Evolutionary conservation across 306 rosid species (phyloP).

Genomic region (Pueraria montana): DNA sequence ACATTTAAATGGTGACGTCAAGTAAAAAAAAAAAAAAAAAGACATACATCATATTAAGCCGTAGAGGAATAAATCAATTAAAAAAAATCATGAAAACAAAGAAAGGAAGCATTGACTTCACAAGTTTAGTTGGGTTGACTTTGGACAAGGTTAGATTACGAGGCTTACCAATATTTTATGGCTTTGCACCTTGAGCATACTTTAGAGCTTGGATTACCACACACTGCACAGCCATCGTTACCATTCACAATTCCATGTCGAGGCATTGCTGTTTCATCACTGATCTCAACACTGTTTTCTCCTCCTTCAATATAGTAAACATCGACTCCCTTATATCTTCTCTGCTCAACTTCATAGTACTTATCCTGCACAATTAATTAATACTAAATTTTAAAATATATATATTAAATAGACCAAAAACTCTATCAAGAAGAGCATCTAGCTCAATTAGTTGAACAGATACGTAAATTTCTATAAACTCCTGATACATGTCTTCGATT

Average conservation of each 20-base stretch:
- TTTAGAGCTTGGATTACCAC: constrained; percentile 48
- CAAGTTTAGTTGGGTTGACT: constrained; percentile 28
- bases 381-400: background rate
- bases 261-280: constrained; percentile 3
- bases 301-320: constrained; percentile 23
- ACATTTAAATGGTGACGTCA: background rate
- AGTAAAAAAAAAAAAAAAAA: background rate
- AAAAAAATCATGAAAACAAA: background rate
- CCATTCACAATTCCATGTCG: background rate
- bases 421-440: too few species aligned
- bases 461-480: too few species aligned
- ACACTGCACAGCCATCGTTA: constrained; percentile 36
- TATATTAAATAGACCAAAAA: too few species aligned
- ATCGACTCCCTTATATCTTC: constrained; percentile 8
- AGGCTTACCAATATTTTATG: constrained; percentile 47
- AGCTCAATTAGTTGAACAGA: too few species aligned
- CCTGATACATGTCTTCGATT: too few species aligned
- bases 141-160: background rate
- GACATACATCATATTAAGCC: background rate
- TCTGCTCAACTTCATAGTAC: constrained; percentile 21
- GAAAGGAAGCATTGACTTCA: constrained; percentile 7
- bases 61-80: background rate
- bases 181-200: constrained; percentile 51
- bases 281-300: background rate
- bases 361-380: constrained; percentile 25